Conservation (phyloP, 306 rosid genomes). For the Prunus armeniaca region DNA sequence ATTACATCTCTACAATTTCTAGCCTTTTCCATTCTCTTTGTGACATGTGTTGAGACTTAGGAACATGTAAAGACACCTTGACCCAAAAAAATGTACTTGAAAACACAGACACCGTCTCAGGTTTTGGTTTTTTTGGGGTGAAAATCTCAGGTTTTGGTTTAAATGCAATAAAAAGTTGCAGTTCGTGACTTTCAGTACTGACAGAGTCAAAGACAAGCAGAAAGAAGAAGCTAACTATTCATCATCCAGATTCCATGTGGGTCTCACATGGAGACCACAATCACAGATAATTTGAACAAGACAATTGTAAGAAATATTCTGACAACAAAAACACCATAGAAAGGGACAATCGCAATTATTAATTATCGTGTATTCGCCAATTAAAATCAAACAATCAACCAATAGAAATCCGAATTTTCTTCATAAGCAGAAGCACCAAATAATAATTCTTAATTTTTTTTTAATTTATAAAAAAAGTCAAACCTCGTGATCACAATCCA, state of each 20-base stretch:
- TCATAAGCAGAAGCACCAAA: background rate
- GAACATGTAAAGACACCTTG: background rate
- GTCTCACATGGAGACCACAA: background rate
- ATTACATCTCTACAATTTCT: background rate
- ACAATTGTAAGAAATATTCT: background rate
- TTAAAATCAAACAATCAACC: background rate
- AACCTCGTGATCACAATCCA: constrained; percentile 98
- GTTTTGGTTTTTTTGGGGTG: background rate
- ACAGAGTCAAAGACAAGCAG: background rate
- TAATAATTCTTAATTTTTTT: too few species aligned
- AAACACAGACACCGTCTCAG: background rate
- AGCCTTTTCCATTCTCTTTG: background rate
- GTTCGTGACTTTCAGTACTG: background rate
- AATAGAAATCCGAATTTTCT: background rate
- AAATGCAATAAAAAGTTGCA: background rate
- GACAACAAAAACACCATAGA: background rate
- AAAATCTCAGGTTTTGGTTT: too few species aligned
- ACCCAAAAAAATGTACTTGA: too few species aligned
- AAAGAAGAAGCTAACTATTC: background rate
- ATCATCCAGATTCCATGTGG: background rate
- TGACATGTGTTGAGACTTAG: background rate
- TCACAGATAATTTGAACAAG: background rate
- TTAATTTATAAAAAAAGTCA: background rate
- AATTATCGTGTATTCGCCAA: background rate
- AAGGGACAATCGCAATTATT: too few species aligned